These are phyloP conservation scores for Hypoxylon lienhwacheense DNA, from an alignment of 495 filamentous ascomycete species.

Conservation along the genomic window DNA sequence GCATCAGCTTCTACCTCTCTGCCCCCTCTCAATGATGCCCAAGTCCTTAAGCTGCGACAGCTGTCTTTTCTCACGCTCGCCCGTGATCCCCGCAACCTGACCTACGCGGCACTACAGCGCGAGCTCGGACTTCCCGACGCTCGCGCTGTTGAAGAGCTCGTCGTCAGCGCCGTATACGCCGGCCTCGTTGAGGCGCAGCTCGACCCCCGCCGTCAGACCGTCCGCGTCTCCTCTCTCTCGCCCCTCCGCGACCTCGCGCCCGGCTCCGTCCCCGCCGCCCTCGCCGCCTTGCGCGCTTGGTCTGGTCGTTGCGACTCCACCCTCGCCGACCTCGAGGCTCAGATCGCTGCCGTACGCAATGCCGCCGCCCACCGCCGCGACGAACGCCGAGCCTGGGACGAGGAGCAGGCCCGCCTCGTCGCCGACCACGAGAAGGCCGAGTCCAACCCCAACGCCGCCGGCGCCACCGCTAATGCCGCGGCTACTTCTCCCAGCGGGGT, in stretches of 20 bases:
- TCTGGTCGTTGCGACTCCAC: constrained; percentile 71
- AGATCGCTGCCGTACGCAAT: constrained; percentile 61
- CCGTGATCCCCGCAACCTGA: constrained; percentile 61
- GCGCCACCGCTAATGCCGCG: no score
- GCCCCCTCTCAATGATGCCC: constrained; percentile 69
- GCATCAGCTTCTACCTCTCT: constrained; percentile 49
- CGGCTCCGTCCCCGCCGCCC: constrained; percentile 64
- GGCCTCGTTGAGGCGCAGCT: constrained; percentile 80
- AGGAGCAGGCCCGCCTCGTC: constrained; percentile 50
- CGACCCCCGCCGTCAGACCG: constrained; percentile 68
- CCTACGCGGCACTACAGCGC: constrained; percentile 67
- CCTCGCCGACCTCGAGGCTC: constrained; percentile 72
- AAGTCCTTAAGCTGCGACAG: constrained; percentile 85
- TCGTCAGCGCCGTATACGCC: constrained; percentile 87
- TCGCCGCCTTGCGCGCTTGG: constrained; percentile 71
- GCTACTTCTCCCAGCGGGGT: constrained; percentile 43
- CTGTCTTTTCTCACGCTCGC: constrained; percentile 82
- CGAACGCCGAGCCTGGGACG: constrained; percentile 52
- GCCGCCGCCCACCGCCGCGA: constrained; percentile 58
- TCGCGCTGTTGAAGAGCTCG: constrained; percentile 82
- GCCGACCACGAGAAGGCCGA: constrained; percentile 39
- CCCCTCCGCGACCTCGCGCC: constrained; percentile 84
- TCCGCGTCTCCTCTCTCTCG: constrained; percentile 76
- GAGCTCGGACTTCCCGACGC: constrained; percentile 66
- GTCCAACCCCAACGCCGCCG: constrained; percentile 14